Evolutionary conservation across 768 basidiomycete species (phyloP), one percentile per base, ranked within the genome.

Genomic region (Collybia nuda): DNA sequence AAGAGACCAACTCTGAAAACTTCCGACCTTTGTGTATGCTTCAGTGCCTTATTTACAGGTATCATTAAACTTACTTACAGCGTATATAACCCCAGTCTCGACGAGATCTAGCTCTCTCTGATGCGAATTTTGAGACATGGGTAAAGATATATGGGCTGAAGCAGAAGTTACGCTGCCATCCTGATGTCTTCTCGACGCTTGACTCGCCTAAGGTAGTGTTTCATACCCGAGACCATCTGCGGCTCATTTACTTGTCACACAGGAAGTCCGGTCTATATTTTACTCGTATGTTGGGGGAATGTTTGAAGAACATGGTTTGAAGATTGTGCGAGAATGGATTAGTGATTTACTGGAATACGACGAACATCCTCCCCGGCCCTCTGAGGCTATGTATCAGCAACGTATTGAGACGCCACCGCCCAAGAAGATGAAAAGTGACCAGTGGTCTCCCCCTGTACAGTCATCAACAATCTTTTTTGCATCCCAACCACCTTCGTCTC

Each of bases 251-350:
- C 24, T 59, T 58, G 48, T 47, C 45, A 54, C 52, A 45, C 54
- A 85, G 83, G 83, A 86, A 70, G 75, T 76, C 5, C 73, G 72
- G 28, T 61, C 72, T 15, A 67, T 88, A 17, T 86, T 89, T 62
- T 71, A 78, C 57, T 81, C 86, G 37, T 88, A 88, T 68, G 74
- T 85, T 28, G 87, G 84, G 40, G 87, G 79, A 35, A 74, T 86
- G 22, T 86, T 76, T 59, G 59, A 67, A 53, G 78, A 82, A 51
- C 73, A 70, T 56, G 86, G 86, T 37, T 66, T 78, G 53, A 62
- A 68, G 15, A 66, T 63, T 29, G 76, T 85, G 51, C 74, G 77
- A 58, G 65, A 72, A 51, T 89, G 87, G 87, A 75, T 87, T 58
- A 72, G 67, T 39, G 61, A 64, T 54, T 53, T 75, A 65, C 55